These are phyloP conservation scores for Martiniozyma asiatica DNA, from an alignment of 1,139 yeast genomes.

Conservation along the genomic window DNA sequence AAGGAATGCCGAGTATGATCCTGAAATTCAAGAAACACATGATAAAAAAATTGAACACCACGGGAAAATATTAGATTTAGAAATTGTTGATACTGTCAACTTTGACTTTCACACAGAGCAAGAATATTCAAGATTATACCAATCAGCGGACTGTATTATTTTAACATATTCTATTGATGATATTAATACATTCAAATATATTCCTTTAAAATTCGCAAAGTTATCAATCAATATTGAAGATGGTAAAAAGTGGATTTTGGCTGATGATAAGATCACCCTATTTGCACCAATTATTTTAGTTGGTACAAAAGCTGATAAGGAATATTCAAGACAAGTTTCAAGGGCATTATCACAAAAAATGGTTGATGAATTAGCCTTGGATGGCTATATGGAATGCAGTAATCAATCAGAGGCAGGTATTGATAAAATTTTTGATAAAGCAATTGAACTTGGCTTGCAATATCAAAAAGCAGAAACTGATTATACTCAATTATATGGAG, in stretches of 20 bases:
- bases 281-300: slow-evolving; percentile 20
- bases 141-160: slow-evolving; percentile 37
- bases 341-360: slow-evolving; percentile 25
- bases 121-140: slow-evolving; percentile 28
- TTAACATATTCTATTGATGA: slow-evolving; percentile 40
- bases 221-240: slow-evolving; percentile 9
- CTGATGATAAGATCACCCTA: slow-evolving; percentile 4
- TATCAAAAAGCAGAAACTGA: slow-evolving; percentile 8
- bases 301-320: slow-evolving; percentile 25
- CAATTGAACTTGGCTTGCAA: slow-evolving; percentile 25
- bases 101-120: slow-evolving; percentile 31
- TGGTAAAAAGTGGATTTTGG: slow-evolving; percentile 4
- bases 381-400: slow-evolving; percentile 38
- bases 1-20: slow-evolving; percentile 40
- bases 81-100: slow-evolving; percentile 46
- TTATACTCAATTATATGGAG: too few species aligned
- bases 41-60: slow-evolving; percentile 21
- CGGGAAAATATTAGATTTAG: slow-evolving; percentile 32
- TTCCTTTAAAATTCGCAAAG: slow-evolving; percentile 7
- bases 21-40: slow-evolving; percentile 43
- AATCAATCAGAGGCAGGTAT: slow-evolving; percentile 40
- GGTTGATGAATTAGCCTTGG: slow-evolving; percentile 31
- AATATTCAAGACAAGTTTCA: slow-evolving; percentile 34
- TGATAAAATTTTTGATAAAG: slow-evolving; percentile 33
- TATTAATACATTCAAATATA: slow-evolving; percentile 13